These are phyloP conservation scores for Flaveria brownii DNA, from an alignment of 129 eudicot species.

Conservation along the genomic window DNA sequence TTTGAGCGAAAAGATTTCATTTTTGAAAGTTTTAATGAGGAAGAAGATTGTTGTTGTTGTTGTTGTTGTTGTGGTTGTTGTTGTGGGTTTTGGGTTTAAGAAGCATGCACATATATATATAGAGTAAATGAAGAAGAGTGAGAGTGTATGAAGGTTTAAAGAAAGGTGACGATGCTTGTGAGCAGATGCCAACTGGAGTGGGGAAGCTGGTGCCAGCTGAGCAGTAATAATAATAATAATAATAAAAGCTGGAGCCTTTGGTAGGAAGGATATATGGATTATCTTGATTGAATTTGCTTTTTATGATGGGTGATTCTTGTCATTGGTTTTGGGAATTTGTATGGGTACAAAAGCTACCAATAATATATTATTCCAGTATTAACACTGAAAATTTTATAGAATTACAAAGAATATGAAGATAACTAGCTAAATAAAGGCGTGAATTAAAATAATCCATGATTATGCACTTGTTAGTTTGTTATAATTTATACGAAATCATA, in stretches of 20 bases:
- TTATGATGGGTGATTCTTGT: conserved; percentile 8
- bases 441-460: background rate
- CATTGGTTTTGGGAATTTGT: conserved; percentile 21
- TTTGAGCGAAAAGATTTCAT: conserved; percentile 32
- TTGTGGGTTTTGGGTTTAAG: conserved; percentile 35
- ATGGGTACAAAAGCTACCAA: background rate
- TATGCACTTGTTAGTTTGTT: background rate
- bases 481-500: background rate
- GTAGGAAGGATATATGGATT: conserved; percentile 16
- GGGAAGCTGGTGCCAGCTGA: conserved; percentile 62
- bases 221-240: conserved; percentile 38
- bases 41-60: background rate
- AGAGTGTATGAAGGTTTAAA: conserved; percentile 33
- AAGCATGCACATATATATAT: conserved; percentile 41
- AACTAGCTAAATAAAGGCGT: background rate
- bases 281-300: conserved; percentile 30
- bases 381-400: background rate
- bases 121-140: conserved; percentile 30
- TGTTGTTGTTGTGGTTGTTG: conserved; percentile 25
- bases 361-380: background rate
- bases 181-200: conserved; percentile 35
- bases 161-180: conserved; percentile 36
- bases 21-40: conserved; percentile 12
- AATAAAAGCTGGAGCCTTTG: conserved; percentile 49
- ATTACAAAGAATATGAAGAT: background rate